Percentiles rank a stretch among this genome's conserved stretches.
Evolutionary conservation across 2,329 filamentous ascomycete species (phyloP).

Genomic region (Ophiostoma montium): DNA sequence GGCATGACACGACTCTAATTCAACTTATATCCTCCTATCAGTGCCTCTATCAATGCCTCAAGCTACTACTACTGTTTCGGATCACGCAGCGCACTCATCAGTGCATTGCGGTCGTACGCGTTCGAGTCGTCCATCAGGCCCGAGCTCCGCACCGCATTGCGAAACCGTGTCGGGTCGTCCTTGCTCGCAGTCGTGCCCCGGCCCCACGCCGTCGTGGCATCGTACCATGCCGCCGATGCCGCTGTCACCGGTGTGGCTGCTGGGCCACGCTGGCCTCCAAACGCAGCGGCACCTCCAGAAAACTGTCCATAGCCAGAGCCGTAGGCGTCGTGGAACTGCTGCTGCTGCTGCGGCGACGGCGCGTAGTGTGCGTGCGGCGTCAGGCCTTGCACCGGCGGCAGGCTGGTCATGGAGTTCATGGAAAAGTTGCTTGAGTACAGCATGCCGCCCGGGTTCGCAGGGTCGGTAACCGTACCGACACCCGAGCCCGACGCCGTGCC

Average conservation of each 20-base stretch:
- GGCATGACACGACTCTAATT: slow-evolving; percentile 16
- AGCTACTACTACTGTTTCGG: neutral
- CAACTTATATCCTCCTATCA: slow-evolving; percentile 19
- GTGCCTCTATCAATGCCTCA: too few species aligned
- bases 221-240: slow-evolving; percentile 9
- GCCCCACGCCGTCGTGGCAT: slow-evolving; percentile 15
- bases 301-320: neutral
- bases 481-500: neutral
- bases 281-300: neutral
- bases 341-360: neutral
- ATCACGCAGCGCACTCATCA: slow-evolving; percentile 13
- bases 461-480: slow-evolving; percentile 1
- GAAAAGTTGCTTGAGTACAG: slow-evolving; percentile 19
- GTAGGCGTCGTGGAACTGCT: neutral
- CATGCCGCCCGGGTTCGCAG: slow-evolving; percentile 1
- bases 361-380: neutral
- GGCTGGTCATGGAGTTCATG: slow-evolving; percentile 11
- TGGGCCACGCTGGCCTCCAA: neutral
- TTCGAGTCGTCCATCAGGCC: slow-evolving; percentile 13
- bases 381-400: slow-evolving; percentile 21
- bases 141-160: slow-evolving; percentile 12
- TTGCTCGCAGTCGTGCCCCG: slow-evolving; percentile 7
- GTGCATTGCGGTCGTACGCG: slow-evolving; percentile 13
- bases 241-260: neutral
- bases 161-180: slow-evolving; percentile 15